phyloP scores from a whole-genome alignment of 352 stramenopile species.

The Globisporangium okanoganense region DNA sequence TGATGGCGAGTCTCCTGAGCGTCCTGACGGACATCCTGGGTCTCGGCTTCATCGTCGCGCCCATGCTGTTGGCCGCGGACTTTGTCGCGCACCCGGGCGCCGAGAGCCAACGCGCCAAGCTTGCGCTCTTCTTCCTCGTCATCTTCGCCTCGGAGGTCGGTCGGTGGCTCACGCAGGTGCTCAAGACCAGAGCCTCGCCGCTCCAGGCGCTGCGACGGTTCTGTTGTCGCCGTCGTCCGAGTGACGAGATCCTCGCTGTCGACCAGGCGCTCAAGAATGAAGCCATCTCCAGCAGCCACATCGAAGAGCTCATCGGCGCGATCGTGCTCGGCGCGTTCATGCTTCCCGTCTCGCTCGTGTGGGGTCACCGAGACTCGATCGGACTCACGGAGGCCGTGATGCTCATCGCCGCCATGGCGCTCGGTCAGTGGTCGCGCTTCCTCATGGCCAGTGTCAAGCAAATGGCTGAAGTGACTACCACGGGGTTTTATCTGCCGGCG shows the following conservation, averaged over 20 bases:
- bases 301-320: slow-evolving; percentile 31
- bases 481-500: slow-evolving; percentile 37
- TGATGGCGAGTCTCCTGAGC: slow-evolving; percentile 41
- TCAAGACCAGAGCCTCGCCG: slow-evolving; percentile 1
- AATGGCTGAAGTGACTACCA: slow-evolving; percentile 40
- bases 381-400: slow-evolving; percentile 31
- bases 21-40: slow-evolving; percentile 39
- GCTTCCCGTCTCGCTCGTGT: slow-evolving; percentile 27
- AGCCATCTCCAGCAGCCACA: slow-evolving; percentile 15
- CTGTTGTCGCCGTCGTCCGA: slow-evolving; percentile 17
- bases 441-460: slow-evolving; percentile 35
- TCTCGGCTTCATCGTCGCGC: slow-evolving; percentile 22
- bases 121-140: slow-evolving; percentile 45
- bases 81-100: slow-evolving; percentile 36
- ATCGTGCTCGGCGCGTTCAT: slow-evolving; percentile 30
- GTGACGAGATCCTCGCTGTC: slow-evolving; percentile 20
- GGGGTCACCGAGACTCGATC: slow-evolving; percentile 19
- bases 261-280: slow-evolving; percentile 17
- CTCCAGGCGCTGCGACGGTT: slow-evolving; percentile 14
- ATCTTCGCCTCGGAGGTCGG: slow-evolving; percentile 44
- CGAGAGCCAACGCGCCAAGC: slow-evolving; percentile 28
- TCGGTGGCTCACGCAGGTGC: slow-evolving; percentile 1
- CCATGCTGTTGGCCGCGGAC: slow-evolving; percentile 40
- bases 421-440: slow-evolving; percentile 35
- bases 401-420: slow-evolving; percentile 31